Evolutionary conservation across 352 stramenopile species (phyloP).

Genomic region (Phytophthora colocasiae): DNA sequence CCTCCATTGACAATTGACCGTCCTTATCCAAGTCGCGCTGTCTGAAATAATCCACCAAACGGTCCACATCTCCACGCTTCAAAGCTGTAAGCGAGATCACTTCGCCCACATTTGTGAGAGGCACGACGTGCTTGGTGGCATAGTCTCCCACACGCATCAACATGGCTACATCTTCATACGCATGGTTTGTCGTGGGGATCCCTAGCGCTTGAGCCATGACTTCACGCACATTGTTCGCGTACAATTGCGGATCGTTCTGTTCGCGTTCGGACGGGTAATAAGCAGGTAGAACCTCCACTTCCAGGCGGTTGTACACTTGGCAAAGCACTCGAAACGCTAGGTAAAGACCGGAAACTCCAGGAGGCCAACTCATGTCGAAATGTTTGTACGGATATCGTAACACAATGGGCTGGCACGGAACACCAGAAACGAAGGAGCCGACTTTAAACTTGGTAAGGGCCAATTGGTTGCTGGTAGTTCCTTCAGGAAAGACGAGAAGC

Average conservation of each 20-base stretch:
- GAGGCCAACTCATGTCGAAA: conserved; percentile 79
- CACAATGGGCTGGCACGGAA: conserved; percentile 66
- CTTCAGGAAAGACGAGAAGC: conserved; percentile 76
- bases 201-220: conserved; percentile 59
- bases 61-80: conserved; percentile 49
- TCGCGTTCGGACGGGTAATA: conserved; percentile 60
- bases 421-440: conserved; percentile 67
- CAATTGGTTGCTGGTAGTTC: conserved; percentile 76
- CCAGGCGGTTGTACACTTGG: conserved; percentile 72
- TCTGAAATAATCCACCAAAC: conserved; percentile 66
- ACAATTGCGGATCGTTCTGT: conserved; percentile 50
- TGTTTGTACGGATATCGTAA: conserved; percentile 74
- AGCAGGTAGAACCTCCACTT: conserved; percentile 63
- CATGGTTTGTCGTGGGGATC: conserved; percentile 73
- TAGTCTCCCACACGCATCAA: conserved; percentile 65
- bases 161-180: conserved; percentile 76
- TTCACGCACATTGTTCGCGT: conserved; percentile 66
- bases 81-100: conserved; percentile 59
- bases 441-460: conserved; percentile 83
- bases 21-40: conserved; percentile 64
- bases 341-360: conserved; percentile 58
- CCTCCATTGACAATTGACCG: conserved; percentile 70
- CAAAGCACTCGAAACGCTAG: conserved; percentile 68
- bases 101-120: conserved; percentile 62
- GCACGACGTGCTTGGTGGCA: conserved; percentile 63